These are phyloP conservation scores for Durusdinium trenchii DNA, from an alignment of 73 alveolate genomes.

Conservation along the genomic window DNA sequence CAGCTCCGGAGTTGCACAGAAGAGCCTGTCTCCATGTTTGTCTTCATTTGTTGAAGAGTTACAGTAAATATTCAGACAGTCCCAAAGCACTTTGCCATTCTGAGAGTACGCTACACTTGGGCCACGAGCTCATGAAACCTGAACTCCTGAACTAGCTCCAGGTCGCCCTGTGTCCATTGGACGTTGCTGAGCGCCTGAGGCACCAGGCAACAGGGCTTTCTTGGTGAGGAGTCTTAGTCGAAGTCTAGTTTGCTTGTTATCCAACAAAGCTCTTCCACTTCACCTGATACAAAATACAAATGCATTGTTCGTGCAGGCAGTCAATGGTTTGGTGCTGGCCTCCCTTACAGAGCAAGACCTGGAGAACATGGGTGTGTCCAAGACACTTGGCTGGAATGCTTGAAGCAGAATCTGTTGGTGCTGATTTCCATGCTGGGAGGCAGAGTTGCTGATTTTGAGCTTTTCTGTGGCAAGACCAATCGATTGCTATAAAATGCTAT, in stretches of 20 bases:
- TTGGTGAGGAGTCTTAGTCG: neutral
- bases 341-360: slow-evolving; percentile 44
- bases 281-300: neutral
- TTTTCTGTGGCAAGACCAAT: too few species aligned
- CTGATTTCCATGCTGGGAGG: neutral
- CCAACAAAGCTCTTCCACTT: too few species aligned
- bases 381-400: slow-evolving; percentile 18
- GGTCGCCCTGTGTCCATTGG: slow-evolving; percentile 44
- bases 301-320: neutral
- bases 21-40: too few species aligned
- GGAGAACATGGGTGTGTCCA: slow-evolving; percentile 35
- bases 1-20: too few species aligned
- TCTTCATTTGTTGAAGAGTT: too few species aligned
- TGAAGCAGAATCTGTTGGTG: neutral
- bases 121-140: too few species aligned
- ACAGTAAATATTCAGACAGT: neutral
- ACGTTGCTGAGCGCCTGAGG: slow-evolving; percentile 43
- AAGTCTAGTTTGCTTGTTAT: neutral
- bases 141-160: too few species aligned
- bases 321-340: slow-evolving; percentile 55
- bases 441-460: neutral
- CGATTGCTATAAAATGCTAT: too few species aligned
- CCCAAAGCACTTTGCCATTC: neutral
- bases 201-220: neutral
- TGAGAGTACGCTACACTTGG: too few species aligned